Evolutionary conservation across 2,329 filamentous ascomycete genomes (phyloP).

Genomic region (Exophiala oligosperma): DNA sequence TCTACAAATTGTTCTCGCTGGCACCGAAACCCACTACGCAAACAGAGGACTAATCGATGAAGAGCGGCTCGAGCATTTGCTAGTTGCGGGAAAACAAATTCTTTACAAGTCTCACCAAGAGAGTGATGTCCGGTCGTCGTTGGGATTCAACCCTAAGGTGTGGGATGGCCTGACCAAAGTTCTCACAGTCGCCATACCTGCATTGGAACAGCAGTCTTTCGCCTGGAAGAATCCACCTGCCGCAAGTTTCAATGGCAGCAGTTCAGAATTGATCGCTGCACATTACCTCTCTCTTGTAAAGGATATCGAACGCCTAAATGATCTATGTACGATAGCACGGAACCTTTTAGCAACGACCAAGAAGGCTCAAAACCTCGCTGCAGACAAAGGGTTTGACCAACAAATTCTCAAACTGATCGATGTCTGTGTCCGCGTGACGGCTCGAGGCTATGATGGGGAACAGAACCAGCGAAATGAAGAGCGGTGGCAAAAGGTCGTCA

Average conservation of each 20-base stretch:
- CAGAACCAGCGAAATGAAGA: slow-evolving; percentile 61
- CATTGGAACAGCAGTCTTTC: slow-evolving; percentile 62
- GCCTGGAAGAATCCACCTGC: slow-evolving; percentile 57
- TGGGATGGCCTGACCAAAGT: slow-evolving; percentile 62
- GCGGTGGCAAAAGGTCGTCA: slow-evolving; percentile 65
- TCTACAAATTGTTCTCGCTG: slow-evolving; percentile 48
- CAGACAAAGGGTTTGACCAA: slow-evolving; percentile 60
- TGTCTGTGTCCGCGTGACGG: slow-evolving; percentile 64
- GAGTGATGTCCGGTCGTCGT: slow-evolving; percentile 56
- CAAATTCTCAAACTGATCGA: slow-evolving; percentile 63
- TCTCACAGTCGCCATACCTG: slow-evolving; percentile 60
- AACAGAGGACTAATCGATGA: slow-evolving; percentile 61
- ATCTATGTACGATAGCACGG: slow-evolving; percentile 61
- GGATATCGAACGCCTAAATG: slow-evolving; percentile 63
- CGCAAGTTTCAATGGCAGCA: slow-evolving; percentile 16
- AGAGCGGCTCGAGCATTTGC: slow-evolving; percentile 56
- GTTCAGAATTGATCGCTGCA: slow-evolving; percentile 60
- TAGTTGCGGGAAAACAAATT: slow-evolving; percentile 61
- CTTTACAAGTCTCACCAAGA: slow-evolving; percentile 59
- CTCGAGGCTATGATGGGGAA: slow-evolving; percentile 64
- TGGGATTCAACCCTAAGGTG: slow-evolving; percentile 57
- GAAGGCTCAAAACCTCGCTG: slow-evolving; percentile 62
- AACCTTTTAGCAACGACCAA: slow-evolving; percentile 64
- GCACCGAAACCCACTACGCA: slow-evolving; percentile 60
- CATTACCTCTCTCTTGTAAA: slow-evolving; percentile 60